Percentiles rank a stretch among this genome's conserved stretches.
Conservation (phyloP, 805 yeast species). For the Candida peoriensis region DNA sequence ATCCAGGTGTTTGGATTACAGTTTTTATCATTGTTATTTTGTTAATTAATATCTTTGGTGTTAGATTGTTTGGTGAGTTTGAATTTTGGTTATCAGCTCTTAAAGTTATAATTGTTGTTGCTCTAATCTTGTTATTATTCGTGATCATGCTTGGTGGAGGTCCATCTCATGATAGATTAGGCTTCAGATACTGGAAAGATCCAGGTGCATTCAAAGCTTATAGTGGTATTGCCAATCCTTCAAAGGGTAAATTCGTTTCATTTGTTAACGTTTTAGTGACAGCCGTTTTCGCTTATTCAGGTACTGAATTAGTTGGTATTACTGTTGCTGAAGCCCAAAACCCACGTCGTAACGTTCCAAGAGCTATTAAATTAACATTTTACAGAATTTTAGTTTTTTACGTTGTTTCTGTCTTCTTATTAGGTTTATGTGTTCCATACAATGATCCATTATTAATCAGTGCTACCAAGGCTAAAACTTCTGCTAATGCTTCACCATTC, state of each 20-base stretch:
- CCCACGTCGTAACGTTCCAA: conserved; percentile 45
- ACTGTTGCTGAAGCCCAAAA: conserved; percentile 44
- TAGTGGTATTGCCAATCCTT: conserved; percentile 26
- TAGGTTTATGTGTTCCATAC: conserved; percentile 72
- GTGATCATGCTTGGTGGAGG: conserved; percentile 72
- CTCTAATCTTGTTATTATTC: conserved; percentile 61
- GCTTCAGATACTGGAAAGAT: conserved; percentile 61
- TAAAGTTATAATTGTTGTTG: conserved; percentile 46
- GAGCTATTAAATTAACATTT: conserved; percentile 47
- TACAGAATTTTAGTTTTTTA: conserved; percentile 76
- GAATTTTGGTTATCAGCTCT: conserved; percentile 43
- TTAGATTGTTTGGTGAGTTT: conserved; percentile 48
- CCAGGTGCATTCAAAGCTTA: conserved; percentile 58
- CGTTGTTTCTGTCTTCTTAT: conserved; percentile 48
- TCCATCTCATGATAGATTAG: conserved; percentile 65
- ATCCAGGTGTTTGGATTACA: conserved; percentile 59
- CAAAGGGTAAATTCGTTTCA: conserved; percentile 44
- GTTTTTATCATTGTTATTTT: conserved; percentile 34
- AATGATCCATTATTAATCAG: conserved; percentile 42
- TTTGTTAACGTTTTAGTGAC: conserved; percentile 56
- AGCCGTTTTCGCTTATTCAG: conserved; percentile 66
- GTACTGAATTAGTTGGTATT: conserved; percentile 56
- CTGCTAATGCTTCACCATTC: conserved; percentile 76
- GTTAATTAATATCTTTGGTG: conserved; percentile 44
- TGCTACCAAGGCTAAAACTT: conserved; percentile 48